Conservation (phyloP, 768 basidiomycete genomes). For the Kwoniella shandongensis region DNA sequence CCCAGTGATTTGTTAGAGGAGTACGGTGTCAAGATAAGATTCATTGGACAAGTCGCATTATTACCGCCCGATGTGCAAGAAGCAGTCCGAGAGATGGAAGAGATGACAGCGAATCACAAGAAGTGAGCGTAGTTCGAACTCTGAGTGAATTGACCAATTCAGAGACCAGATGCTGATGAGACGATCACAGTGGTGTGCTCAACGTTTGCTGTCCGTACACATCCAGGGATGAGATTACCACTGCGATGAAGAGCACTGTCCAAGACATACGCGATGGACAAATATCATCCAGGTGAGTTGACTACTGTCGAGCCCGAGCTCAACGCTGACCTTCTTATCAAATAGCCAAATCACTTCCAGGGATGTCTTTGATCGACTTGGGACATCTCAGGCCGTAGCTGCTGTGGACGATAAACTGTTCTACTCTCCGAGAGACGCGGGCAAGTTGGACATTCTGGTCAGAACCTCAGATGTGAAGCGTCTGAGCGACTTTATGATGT, state of each 20-base stretch:
- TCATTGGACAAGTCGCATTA: constrained; percentile 73
- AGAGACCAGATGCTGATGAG: background rate
- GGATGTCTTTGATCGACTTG: constrained; percentile 32
- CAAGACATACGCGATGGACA: constrained; percentile 16
- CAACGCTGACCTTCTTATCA: background rate
- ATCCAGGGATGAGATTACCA: constrained; percentile 85
- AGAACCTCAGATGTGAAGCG: constrained; percentile 88
- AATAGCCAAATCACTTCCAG: constrained; percentile 22
- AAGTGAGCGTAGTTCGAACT: constrained; percentile 57
- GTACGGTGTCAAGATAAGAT: constrained; percentile 79
- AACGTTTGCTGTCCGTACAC: constrained; percentile 93
- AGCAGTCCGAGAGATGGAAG: constrained; percentile 70
- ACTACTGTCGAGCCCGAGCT: constrained; percentile 34
- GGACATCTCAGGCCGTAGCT: constrained; percentile 6
- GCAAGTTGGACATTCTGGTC: constrained; percentile 74
- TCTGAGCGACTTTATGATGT: constrained; percentile 84
- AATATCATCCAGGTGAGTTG: constrained; percentile 5
- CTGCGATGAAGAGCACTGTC: constrained; percentile 63
- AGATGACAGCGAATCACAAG: constrained; percentile 70
- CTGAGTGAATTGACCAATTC: background rate
- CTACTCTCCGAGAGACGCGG: constrained; percentile 9
- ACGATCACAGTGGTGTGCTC: constrained; percentile 67
- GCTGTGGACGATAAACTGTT: constrained; percentile 2
- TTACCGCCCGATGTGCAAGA: constrained; percentile 73
- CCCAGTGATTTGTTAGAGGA: constrained; percentile 72